Base-by-base conservation (phyloP, 352 stramenopile genomes). In the Globisporangium viniferum region DNA sequence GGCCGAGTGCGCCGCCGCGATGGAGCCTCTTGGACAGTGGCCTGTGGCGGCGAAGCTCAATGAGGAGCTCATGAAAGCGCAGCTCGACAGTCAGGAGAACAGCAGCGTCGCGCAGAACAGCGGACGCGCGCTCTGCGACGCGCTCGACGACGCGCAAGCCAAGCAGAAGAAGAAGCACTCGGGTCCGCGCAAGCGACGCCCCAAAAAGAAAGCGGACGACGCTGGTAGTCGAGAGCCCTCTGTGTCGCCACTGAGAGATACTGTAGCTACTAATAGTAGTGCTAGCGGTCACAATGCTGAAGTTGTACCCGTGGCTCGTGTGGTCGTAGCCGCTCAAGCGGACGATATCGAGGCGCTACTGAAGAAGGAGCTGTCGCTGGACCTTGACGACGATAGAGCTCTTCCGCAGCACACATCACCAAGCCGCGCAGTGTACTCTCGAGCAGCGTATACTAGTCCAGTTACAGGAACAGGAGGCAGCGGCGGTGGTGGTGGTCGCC, bases 101-200 rank as follows among this genome's bases (percentile, higher is more conserved):
- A 41, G 54, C 29, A 59, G 29, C 29, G 29, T 7, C 41, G 27
- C 29, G 18, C 29, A 59, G 53, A 59, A 59, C 54, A 46, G 56
- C 12, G 9, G 56, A 24, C 0, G 24, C 24, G 24, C 24, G 24
- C 24, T 24, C 18, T 48, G 55, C 1, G 55, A 46, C 18, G 24
- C 31, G 5, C 35, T 60, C 31, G n/a, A 31, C 31, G 48, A 24
- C 48, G 48, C 48, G 44, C 44, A 51, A 22, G 55, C 55, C 7
- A 61, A 48, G 56, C 39, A 46, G 56, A 61, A 66, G 29, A 87
- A 88, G 53, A 78, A 76, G 33, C 83, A 89, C 71, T 80, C 74
- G 8, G 83, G 83, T 0, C 83, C 83, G 36, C 81, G 83, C 12
- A 91, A 91, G 56, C 76, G 83, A 22, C 76, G 81, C 14, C 68